Evolutionary conservation across 306 rosid genomes (phyloP).

Genomic region (Gynostemma pentaphyllum): DNA sequence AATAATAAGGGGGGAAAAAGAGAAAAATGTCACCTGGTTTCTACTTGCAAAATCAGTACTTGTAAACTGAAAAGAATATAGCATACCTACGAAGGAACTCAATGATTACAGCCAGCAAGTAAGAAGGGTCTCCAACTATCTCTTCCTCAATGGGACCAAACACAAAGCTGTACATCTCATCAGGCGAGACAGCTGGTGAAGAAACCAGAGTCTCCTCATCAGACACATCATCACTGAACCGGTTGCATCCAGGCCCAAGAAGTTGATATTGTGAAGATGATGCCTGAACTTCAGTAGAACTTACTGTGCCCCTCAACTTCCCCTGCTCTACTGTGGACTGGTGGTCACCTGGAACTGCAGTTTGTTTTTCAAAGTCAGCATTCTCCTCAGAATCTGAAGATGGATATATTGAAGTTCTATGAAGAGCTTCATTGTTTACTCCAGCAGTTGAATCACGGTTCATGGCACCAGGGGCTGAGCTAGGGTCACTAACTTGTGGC

Average conservation of each 20-base stretch:
- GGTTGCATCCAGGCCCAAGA: slow-evolving; percentile 17
- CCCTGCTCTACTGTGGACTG: slow-evolving; percentile 24
- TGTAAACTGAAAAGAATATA: not conserved
- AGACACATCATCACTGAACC: slow-evolving; percentile 18
- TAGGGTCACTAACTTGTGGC: slow-evolving; percentile 28
- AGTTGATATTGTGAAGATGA: slow-evolving; percentile 34
- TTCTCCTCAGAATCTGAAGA: slow-evolving; percentile 55
- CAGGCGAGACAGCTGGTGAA: slow-evolving; percentile 86
- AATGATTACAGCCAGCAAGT: slow-evolving; percentile 69
- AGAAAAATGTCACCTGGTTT: not conserved
- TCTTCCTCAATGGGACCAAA: slow-evolving; percentile 84
- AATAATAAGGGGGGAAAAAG: slow-evolving; percentile 13
- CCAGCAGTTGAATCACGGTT: slow-evolving; percentile 33
- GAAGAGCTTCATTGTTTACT: slow-evolving; percentile 27
- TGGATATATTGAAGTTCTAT: slow-evolving; percentile 25
- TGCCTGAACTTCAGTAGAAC: slow-evolving; percentile 27
- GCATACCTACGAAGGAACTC: slow-evolving; percentile 82
- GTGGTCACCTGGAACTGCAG: slow-evolving; percentile 23
- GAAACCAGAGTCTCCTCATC: slow-evolving; percentile 66
- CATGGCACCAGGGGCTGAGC: slow-evolving; percentile 30
- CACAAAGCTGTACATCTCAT: slow-evolving; percentile 78
- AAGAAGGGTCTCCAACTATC: slow-evolving; percentile 83
- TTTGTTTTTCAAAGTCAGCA: slow-evolving; percentile 24
- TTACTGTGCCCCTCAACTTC: slow-evolving; percentile 25
- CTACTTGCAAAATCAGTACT: not conserved